phyloP scores from a whole-genome alignment of 2,329 filamentous ascomycete species.

The Fusarium brevicatenulatum region DNA sequence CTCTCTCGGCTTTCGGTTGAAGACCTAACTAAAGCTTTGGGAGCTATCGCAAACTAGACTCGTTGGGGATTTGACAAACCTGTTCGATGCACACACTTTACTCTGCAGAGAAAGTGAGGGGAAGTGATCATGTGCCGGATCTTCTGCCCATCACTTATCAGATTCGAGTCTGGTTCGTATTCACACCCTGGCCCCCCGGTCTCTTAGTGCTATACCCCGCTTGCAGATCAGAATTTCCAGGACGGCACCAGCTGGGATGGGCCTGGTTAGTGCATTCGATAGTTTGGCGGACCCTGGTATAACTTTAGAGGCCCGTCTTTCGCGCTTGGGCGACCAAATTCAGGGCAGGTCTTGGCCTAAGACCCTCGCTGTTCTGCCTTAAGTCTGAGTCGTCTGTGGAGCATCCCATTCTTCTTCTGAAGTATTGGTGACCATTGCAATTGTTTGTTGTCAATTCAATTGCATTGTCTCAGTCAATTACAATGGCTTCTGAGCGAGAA shows the following conservation, averaged over 20 bases:
- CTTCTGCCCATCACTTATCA: conserved; percentile 12
- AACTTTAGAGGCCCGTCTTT: conserved; percentile 3
- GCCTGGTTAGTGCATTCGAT: neutral
- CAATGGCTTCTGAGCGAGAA: conserved; percentile 6
- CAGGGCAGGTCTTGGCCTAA: neutral
- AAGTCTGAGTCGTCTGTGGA: neutral
- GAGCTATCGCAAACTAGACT: conserved; percentile 25
- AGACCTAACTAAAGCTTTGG: neutral
- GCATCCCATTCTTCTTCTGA: neutral
- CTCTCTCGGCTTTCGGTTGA: neutral
- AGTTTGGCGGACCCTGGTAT: conserved; percentile 14
- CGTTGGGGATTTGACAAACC: neutral
- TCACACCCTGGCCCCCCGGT: neutral
- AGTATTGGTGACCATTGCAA: neutral
- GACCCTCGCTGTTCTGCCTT: neutral
- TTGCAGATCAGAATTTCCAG: conserved; percentile 21
- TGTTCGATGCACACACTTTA: conserved; percentile 9
- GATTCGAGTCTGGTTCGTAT: conserved; percentile 1
- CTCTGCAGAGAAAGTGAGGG: conserved; percentile 1
- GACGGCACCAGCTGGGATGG: neutral
- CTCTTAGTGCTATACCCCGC: conserved; percentile 17
- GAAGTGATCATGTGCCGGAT: conserved; percentile 9
- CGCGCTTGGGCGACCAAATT: neutral
- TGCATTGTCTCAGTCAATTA: too few species aligned
- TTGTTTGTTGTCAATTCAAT: neutral